Percentiles rank a stretch among this genome's conserved stretches.
Conservation (phyloP, 257 asterid genomes). For the Ilex asprella region DNA sequence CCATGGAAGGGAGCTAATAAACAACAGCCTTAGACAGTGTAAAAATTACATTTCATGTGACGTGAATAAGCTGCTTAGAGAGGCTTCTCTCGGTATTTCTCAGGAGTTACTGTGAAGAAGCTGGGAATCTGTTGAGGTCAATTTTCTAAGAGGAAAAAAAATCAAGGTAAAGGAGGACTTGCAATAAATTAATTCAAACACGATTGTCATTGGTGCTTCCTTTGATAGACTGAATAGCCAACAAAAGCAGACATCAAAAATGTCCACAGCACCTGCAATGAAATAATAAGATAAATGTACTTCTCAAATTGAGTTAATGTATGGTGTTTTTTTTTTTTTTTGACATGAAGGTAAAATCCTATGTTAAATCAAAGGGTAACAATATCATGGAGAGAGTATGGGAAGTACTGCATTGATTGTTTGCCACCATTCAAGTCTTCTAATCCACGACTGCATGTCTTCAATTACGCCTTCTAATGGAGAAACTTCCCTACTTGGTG, state of each 20-base stretch:
- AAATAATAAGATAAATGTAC: too few relatives aligned
- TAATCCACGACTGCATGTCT: slow-evolving; percentile 87
- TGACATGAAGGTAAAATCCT: background rate
- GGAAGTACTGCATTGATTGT: slow-evolving; percentile 61
- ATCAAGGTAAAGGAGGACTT: background rate
- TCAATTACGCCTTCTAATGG: slow-evolving; percentile 69
- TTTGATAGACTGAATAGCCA: slow-evolving; percentile 84
- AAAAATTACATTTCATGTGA: too few relatives aligned
- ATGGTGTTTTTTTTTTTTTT: background rate
- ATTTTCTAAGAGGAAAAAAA: background rate
- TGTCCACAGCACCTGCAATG: slow-evolving; percentile 86
- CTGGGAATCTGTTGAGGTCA: background rate
- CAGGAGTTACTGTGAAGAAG: too few relatives aligned
- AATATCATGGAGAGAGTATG: slow-evolving; percentile 6
- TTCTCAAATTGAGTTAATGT: background rate
- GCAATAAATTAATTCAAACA: background rate
- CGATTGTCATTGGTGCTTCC: slow-evolving; percentile 49
- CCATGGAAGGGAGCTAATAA: too few relatives aligned
- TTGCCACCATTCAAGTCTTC: slow-evolving; percentile 86
- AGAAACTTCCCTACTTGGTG: slow-evolving; percentile 75
- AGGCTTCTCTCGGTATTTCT: too few relatives aligned
- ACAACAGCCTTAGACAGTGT: too few relatives aligned
- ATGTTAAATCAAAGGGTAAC: background rate
- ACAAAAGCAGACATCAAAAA: slow-evolving; percentile 92
- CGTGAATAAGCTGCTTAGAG: too few relatives aligned